Evolutionary conservation across 108 stramenopile genomes (phyloP).

Genomic region (Parmales sp.): DNA sequence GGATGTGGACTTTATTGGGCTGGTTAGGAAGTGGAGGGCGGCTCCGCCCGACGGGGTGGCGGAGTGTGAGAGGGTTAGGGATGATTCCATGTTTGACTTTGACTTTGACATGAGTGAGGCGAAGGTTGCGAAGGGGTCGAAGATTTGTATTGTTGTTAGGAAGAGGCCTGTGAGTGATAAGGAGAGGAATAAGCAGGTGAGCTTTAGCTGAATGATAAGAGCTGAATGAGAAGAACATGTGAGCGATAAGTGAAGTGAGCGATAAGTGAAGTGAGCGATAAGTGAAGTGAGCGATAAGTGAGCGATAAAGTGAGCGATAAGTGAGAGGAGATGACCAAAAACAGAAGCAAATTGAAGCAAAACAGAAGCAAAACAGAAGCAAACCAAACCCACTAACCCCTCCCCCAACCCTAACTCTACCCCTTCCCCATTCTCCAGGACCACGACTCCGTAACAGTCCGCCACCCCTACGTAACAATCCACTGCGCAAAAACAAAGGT

Average conservation of each 20-base stretch:
- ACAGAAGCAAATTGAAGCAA: background rate
- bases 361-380: background rate
- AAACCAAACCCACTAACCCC: background rate
- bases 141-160: slow-evolving; percentile 78
- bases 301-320: no score
- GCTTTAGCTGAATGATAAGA: no score
- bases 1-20: slow-evolving; percentile 92
- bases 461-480: slow-evolving; percentile 83
- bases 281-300: background rate
- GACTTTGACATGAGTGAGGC: background rate
- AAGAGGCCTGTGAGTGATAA: slow-evolving; percentile 72
- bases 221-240: background rate
- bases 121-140: slow-evolving; percentile 12
- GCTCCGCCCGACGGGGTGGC: slow-evolving; percentile 17
- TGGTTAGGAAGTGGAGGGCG: slow-evolving; percentile 70
- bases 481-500: slow-evolving; percentile 90
- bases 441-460: slow-evolving; percentile 86
- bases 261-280: background rate
- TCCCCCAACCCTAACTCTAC: no score
- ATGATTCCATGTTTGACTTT: no score
- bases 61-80: slow-evolving; percentile 26
- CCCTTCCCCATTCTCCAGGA: no score
- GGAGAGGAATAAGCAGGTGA: slow-evolving; percentile 57
- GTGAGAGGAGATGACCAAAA: no score
- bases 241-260: background rate